phyloP scores from a whole-genome alignment of 495 filamentous ascomycete species.

The Aeminium ludgeri region DNA sequence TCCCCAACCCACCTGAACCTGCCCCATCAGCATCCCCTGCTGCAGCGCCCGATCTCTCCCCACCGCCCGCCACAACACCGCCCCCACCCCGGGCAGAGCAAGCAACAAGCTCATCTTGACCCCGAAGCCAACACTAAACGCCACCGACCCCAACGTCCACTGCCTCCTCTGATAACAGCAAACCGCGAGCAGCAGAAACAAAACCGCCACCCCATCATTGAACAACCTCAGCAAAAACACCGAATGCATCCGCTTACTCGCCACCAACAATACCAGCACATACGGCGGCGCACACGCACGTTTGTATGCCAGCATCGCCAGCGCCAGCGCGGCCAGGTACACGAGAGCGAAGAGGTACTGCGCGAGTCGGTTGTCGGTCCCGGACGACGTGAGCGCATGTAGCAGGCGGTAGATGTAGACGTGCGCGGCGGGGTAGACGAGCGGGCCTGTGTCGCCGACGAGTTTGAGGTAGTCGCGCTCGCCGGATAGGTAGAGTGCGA shows the following conservation, averaged over 20 bases:
- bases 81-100: constrained; percentile 58
- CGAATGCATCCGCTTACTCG: constrained; percentile 86
- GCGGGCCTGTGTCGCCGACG: constrained; percentile 73
- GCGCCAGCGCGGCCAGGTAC: constrained; percentile 54
- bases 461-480: constrained; percentile 80
- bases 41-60: constrained; percentile 44
- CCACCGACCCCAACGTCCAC: constrained; percentile 53
- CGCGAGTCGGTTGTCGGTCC: constrained; percentile 57
- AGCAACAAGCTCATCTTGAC: constrained; percentile 89
- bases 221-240: constrained; percentile 85
- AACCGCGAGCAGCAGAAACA: constrained; percentile 67
- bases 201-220: constrained; percentile 79
- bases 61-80: constrained; percentile 52
- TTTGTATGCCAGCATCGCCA: constrained; percentile 73
- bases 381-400: constrained; percentile 59
- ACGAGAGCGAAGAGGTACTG: constrained; percentile 65
- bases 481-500: constrained; percentile 58
- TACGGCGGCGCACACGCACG: constrained; percentile 68
- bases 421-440: constrained; percentile 88
- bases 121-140: constrained; percentile 64
- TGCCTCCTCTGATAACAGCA: constrained; percentile 52
- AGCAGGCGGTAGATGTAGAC: constrained; percentile 77
- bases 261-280: constrained; percentile 66
- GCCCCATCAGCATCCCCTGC: constrained; percentile 50
- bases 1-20: constrained; percentile 46